These are phyloP conservation scores for Mucor sp. DNA, from an alignment of 371 early-diverging fungal genomes.

Conservation along the genomic window DNA sequence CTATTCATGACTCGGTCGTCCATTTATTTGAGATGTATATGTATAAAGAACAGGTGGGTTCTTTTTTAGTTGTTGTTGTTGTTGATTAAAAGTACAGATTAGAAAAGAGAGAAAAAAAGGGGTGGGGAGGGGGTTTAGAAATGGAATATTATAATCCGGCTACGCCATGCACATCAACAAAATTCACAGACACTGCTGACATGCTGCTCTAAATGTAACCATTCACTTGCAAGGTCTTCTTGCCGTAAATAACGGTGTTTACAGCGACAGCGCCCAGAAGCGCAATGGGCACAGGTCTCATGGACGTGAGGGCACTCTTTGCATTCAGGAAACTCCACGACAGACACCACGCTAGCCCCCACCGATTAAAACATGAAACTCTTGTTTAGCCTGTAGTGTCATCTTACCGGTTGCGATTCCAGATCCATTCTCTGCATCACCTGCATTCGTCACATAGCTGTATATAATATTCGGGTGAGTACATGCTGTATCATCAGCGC, in stretches of 20 bases:
- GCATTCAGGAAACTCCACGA: slow-evolving; percentile 51
- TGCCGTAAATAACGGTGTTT: slow-evolving; percentile 46
- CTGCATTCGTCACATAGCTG: slow-evolving; percentile 46
- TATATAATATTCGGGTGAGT: background rate
- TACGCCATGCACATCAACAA: slow-evolving; percentile 1
- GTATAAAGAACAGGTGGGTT: background rate
- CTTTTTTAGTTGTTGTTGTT: background rate
- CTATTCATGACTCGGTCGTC: slow-evolving; percentile 27
- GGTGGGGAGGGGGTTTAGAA: background rate
- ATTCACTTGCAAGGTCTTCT: slow-evolving; percentile 46
- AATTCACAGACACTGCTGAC: slow-evolving; percentile 10
- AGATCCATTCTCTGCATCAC: slow-evolving; percentile 52
- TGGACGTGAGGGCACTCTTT: slow-evolving; percentile 30
- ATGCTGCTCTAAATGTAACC: slow-evolving; percentile 35
- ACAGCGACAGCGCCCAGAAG: slow-evolving; percentile 32
- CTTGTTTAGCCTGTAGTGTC: too few species aligned
- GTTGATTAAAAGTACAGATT: slow-evolving; percentile 6
- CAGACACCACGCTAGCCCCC: slow-evolving; percentile 51
- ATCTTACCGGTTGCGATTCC: slow-evolving; percentile 54
- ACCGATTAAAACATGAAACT: background rate
- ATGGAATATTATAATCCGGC: slow-evolving; percentile 2
- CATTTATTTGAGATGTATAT: slow-evolving; percentile 11
- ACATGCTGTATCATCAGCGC: background rate
- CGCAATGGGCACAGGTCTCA: slow-evolving; percentile 39
- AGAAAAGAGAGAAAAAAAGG: slow-evolving; percentile 3